Conservation (phyloP, 176 grass and related monocot genomes). For the Luzula sylvatica region DNA sequence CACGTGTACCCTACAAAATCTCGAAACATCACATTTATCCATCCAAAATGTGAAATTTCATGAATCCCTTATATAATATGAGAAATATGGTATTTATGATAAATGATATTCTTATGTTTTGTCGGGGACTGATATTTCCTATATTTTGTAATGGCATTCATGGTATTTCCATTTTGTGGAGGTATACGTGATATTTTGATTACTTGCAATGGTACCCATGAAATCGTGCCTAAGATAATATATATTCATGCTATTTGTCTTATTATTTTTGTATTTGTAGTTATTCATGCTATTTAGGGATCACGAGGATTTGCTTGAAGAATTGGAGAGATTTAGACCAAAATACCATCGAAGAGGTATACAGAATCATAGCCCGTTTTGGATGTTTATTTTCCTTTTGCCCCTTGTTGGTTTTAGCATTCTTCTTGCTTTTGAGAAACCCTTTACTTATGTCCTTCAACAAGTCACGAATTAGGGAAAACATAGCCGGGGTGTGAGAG, state of each 20-base stretch:
- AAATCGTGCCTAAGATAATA: background rate
- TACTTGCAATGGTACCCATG: background rate
- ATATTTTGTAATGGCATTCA: too few species aligned
- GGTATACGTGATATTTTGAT: too few species aligned
- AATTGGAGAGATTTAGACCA: constrained; percentile 45
- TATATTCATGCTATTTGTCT: background rate
- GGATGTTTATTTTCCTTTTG: constrained; percentile 40
- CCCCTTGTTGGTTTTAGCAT: constrained; percentile 41
- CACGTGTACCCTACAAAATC: too few species aligned
- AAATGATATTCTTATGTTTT: too few species aligned
- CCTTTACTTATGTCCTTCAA: constrained; percentile 28
- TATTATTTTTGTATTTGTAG: constrained; percentile 15
- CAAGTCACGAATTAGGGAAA: constrained; percentile 10
- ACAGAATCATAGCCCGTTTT: constrained; percentile 29
- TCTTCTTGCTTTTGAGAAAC: constrained; percentile 39
- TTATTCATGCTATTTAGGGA: constrained; percentile 35
- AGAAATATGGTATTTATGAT: too few species aligned
- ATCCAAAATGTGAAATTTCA: too few species aligned
- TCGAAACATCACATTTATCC: too few species aligned
- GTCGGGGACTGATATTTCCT: too few species aligned
- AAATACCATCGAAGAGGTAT: constrained; percentile 23
- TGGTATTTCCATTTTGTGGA: too few species aligned
- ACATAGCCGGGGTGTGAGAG: background rate
- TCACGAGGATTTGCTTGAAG: constrained; percentile 39
- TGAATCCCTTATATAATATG: too few species aligned